Evolutionary conservation across 345 rosid genomes (phyloP).

Genomic region (Gossypioides kirkii): DNA sequence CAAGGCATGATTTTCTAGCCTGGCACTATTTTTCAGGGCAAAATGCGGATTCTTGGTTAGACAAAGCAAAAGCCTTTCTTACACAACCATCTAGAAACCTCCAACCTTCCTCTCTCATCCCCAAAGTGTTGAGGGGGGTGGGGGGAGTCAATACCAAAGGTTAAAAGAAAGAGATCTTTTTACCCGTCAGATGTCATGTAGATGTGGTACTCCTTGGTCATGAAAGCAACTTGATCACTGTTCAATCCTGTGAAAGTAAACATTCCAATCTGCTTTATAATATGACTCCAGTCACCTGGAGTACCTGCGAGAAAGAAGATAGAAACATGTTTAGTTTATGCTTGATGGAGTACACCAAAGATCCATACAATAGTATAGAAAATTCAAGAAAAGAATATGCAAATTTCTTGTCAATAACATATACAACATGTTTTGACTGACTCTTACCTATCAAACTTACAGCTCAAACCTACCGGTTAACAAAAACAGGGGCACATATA

Average conservation of each 20-base stretch:
- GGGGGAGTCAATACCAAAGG: neutral
- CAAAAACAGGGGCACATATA: neutral
- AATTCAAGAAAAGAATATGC: neutral
- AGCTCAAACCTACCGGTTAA: neutral
- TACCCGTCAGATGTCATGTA: slow-evolving; percentile 82
- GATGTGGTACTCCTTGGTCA: slow-evolving; percentile 63
- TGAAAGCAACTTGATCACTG: slow-evolving; percentile 62
- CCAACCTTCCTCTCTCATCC: neutral
- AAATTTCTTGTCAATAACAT: neutral
- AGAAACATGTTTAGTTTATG: neutral
- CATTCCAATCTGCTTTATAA: slow-evolving; percentile 75
- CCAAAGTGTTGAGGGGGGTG: neutral
- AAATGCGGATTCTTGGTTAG: neutral
- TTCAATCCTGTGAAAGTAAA: slow-evolving; percentile 66
- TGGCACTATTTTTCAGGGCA: neutral
- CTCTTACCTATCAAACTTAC: neutral
- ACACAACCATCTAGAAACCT: neutral
- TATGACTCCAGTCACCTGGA: slow-evolving; percentile 84
- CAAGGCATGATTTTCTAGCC: neutral
- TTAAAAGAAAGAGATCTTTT: neutral
- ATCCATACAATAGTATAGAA: neutral
- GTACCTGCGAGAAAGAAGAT: slow-evolving; percentile 43
- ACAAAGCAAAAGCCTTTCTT: neutral
- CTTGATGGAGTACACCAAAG: neutral
- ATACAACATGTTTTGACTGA: neutral